These are phyloP conservation scores for Lactifluus echinatus DNA, from an alignment of 768 basidiomycete species.

Conservation along the genomic window DNA sequence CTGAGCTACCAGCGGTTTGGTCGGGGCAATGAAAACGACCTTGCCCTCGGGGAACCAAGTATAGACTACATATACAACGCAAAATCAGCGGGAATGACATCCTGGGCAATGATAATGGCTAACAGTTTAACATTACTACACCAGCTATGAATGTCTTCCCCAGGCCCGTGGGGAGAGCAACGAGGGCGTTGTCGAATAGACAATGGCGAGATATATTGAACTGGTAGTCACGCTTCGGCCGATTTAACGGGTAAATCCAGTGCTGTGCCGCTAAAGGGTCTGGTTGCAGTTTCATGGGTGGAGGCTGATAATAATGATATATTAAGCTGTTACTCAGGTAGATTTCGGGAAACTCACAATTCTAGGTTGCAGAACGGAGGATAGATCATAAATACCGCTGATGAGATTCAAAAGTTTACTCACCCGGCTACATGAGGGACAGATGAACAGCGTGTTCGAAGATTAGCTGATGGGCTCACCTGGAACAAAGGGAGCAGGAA, in stretches of 20 bases:
- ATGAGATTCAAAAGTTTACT: neutral
- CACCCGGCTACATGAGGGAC: slow-evolving; percentile 11
- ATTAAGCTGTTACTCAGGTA: neutral
- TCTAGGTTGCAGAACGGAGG: neutral
- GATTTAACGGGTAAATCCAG: slow-evolving; percentile 90
- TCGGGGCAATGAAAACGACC: slow-evolving; percentile 91
- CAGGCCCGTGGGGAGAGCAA: slow-evolving; percentile 89
- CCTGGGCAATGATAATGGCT: slow-evolving; percentile 21
- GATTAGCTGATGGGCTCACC: slow-evolving; percentile 33
- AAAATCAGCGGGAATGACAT: neutral
- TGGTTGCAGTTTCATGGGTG: slow-evolving; percentile 65
- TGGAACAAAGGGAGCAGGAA: slow-evolving; percentile 68
- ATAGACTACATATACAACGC: slow-evolving; percentile 47
- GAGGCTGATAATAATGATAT: slow-evolving; percentile 36
- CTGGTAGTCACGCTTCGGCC: slow-evolving; percentile 86
- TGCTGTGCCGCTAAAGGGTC: slow-evolving; percentile 75
- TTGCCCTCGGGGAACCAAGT: slow-evolving; percentile 91
- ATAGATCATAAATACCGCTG: neutral
- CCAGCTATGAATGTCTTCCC: slow-evolving; percentile 99
- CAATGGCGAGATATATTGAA: slow-evolving; percentile 83
- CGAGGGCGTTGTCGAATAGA: slow-evolving; percentile 88
- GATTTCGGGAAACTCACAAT: neutral
- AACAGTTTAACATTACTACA: slow-evolving; percentile 92
- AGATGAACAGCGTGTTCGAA: neutral
- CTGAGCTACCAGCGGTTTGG: slow-evolving; percentile 92